Evolutionary conservation across 2,329 filamentous ascomycete species (phyloP), one percentile per base, ranked within the genome.

Genomic region (Apiospora phragmitis): DNA sequence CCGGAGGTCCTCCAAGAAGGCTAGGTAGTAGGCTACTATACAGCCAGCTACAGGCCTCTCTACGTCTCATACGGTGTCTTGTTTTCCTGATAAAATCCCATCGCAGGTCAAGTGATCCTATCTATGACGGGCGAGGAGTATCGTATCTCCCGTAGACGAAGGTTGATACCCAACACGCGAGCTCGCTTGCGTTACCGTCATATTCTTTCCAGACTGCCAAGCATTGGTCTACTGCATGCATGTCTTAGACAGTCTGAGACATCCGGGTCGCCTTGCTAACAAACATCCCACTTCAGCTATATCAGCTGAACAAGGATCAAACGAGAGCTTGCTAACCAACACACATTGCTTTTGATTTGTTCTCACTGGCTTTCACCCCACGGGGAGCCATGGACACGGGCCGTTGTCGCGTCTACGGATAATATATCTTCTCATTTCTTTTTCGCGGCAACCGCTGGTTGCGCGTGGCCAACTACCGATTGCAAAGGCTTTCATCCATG

Each of bases 231-330:
- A 51, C 70, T 68, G 70, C 70, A 71, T 71, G 70, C 43, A 70
- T 70, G 70, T 71, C 70, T 71, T 18, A 71, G 70, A 71, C 70
- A 70, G 38, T 59, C 38, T 43, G 65, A 67, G 42, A 67, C 65
- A 45, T 45, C 6, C 68, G 55, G 59, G 43, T 70, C 65, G 70
- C 68, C 70, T 62, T 68, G 65, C 51, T 41, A 42, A 41, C 55
- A 62, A 59, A 59, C 16, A 62, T 45, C 68, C 51, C 47, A 45
- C 51, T 62, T 71, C 47, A 68, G 70, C 70, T 71, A 43, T 62
- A 38, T 71, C 70, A 71, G 70, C 70, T 70, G 65, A 65, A 51
- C 70, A 71, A 55, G 70, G 68, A 45, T 43, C 18, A 45, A 26
- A 66, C 65, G 43, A 7, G 5, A 66, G 55, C 32, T 35, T 62